phyloP scores from a whole-genome alignment of 116 monocot species.

The Zostera marina region DNA sequence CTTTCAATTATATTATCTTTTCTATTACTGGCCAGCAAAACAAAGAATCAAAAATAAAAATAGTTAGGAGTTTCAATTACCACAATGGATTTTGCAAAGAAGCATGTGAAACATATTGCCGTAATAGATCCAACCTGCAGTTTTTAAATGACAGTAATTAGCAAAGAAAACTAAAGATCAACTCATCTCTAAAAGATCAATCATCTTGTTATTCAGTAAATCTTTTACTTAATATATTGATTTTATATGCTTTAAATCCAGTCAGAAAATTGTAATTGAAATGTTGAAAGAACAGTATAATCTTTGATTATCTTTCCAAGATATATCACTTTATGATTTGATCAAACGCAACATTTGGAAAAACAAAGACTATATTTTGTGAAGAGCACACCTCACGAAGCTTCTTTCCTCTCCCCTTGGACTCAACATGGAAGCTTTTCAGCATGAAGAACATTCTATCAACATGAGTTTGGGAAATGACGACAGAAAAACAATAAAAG shows the following conservation, averaged over 20 bases:
- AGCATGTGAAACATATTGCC: background rate
- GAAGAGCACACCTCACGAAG: slow-evolving; percentile 44
- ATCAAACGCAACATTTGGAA: too few species aligned
- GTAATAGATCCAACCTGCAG: slow-evolving; percentile 1
- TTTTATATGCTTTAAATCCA: too few species aligned
- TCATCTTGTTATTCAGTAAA: too few species aligned
- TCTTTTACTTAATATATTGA: too few species aligned
- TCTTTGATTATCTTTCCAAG: too few species aligned
- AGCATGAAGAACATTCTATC: slow-evolving; percentile 65
- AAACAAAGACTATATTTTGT: too few species aligned
- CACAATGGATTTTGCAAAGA: background rate
- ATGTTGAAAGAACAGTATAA: too few species aligned
- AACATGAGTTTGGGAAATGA: background rate
- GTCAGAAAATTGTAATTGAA: too few species aligned
- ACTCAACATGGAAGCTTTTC: slow-evolving; percentile 69
- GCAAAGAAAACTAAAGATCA: background rate
- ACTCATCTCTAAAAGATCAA: too few species aligned
- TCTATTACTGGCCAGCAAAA: too few species aligned
- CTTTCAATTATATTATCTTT: too few species aligned
- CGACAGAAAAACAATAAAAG: background rate
- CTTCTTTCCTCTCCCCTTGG: slow-evolving; percentile 64
- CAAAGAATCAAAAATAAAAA: background rate
- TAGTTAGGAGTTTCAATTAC: background rate
- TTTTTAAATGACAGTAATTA: background rate
- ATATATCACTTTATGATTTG: too few species aligned